Evolutionary conservation across 306 rosid species (phyloP).

Genomic region (Quercus parvula): DNA sequence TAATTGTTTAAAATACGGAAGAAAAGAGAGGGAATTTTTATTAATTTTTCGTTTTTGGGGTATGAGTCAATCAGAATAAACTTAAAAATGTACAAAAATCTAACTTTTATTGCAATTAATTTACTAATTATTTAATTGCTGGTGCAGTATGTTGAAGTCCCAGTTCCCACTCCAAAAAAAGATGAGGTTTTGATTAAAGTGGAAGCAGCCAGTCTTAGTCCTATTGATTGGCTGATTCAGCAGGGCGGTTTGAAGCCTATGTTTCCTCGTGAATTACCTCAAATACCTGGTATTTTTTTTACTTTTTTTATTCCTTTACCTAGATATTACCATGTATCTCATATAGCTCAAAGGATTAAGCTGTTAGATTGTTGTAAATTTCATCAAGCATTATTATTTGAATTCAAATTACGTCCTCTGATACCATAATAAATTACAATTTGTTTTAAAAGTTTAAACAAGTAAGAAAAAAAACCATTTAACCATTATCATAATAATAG

Average conservation of each 20-base stretch:
- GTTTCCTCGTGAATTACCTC: slow-evolving; percentile 51
- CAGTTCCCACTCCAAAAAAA: slow-evolving; percentile 48
- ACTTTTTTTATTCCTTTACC: background rate
- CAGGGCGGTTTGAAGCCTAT: slow-evolving; percentile 42
- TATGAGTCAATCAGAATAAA: background rate
- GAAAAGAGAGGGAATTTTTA: background rate
- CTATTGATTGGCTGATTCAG: slow-evolving; percentile 74
- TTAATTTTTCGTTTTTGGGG: background rate
- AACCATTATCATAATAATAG: background rate
- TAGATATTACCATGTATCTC: background rate
- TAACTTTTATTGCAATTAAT: background rate
- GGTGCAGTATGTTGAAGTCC: slow-evolving; percentile 66
- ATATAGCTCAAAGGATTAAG: too few relatives aligned
- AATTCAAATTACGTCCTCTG: too few relatives aligned
- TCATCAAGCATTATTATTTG: too few relatives aligned
- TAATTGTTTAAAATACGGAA: background rate
- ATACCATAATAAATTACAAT: too few relatives aligned
- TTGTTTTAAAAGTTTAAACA: too few relatives aligned
- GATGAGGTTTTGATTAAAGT: slow-evolving; percentile 57
- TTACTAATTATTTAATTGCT: background rate
- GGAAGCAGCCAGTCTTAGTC: slow-evolving; percentile 63
- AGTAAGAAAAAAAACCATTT: too few relatives aligned
- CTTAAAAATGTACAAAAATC: too few relatives aligned
- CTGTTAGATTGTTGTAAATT: background rate
- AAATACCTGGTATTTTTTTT: slow-evolving; percentile 47